phyloP scores from a whole-genome alignment of 306 rosid genomes.

The Quercus gilva region DNA sequence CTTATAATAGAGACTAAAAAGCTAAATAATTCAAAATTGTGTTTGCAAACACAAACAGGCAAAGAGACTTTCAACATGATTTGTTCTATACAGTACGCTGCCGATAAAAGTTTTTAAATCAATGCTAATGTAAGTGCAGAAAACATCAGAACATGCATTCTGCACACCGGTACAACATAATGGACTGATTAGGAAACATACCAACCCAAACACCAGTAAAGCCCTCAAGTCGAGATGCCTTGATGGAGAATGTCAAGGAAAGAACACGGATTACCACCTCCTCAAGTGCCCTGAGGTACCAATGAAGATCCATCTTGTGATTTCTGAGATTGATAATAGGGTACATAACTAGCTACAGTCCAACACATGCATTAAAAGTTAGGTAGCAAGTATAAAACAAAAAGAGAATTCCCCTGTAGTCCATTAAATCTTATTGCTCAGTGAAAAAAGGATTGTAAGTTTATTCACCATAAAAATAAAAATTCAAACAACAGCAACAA shows the following conservation, averaged over 20 bases:
- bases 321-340: conserved; percentile 83
- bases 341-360: conserved; percentile 71
- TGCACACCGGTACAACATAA: background rate
- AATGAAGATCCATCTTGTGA: conserved; percentile 84
- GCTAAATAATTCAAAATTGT: background rate
- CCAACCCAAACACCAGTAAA: conserved; percentile 94
- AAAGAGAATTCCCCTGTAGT: background rate
- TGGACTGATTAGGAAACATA: conserved; percentile 21
- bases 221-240: conserved; percentile 68
- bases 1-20: background rate
- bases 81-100: background rate
- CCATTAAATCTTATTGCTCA: background rate
- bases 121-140: background rate
- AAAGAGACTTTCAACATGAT: background rate
- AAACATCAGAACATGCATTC: background rate
- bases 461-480: too few relatives aligned
- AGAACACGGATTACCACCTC: conserved; percentile 77
- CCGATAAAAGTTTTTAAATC: background rate
- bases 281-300: conserved; percentile 87
- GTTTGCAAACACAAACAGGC: background rate
- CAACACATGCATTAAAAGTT: conserved; percentile 14
- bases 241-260: conserved; percentile 65
- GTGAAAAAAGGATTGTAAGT: too few relatives aligned
- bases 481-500: too few relatives aligned
- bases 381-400: background rate